Evolutionary conservation across 306 rosid genomes (phyloP).

Genomic region (Gillenia trifoliata): DNA sequence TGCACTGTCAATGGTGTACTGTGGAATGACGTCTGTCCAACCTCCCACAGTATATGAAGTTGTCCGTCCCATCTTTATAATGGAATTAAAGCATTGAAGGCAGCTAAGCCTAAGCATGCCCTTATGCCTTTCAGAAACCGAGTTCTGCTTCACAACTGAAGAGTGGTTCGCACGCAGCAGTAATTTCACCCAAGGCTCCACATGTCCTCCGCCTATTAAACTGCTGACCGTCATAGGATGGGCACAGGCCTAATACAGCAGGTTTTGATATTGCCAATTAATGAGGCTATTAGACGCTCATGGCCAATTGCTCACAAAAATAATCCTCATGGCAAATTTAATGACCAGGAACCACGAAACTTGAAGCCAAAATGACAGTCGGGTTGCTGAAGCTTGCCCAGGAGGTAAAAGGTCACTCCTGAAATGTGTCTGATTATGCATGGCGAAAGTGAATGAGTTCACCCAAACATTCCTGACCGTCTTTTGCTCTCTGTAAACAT

Average conservation of each 20-base stretch:
- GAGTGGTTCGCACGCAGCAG: background rate
- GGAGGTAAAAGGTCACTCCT: slow-evolving; percentile 15
- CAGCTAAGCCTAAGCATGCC: slow-evolving; percentile 2
- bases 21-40: background rate
- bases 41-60: background rate
- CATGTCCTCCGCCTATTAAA: background rate
- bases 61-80: background rate
- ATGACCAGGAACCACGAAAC: slow-evolving; percentile 1
- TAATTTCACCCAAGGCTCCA: background rate
- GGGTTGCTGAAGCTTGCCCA: slow-evolving; percentile 2
- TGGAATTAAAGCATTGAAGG: background rate
- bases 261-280: background rate
- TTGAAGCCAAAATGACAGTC: slow-evolving; percentile 8
- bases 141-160: background rate
- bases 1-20: background rate
- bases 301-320: background rate
- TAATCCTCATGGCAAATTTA: background rate
- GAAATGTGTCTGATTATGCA: slow-evolving; percentile 17
- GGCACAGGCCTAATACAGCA: background rate
- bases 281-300: background rate
- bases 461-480: slow-evolving; percentile 15
- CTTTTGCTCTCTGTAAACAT: slow-evolving; percentile 11
- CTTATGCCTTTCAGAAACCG: background rate
- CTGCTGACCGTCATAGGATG: background rate
- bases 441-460: slow-evolving; percentile 5